Conservation (phyloP, 208 protist species). For the Jaenimonas drosophilae region DNA sequence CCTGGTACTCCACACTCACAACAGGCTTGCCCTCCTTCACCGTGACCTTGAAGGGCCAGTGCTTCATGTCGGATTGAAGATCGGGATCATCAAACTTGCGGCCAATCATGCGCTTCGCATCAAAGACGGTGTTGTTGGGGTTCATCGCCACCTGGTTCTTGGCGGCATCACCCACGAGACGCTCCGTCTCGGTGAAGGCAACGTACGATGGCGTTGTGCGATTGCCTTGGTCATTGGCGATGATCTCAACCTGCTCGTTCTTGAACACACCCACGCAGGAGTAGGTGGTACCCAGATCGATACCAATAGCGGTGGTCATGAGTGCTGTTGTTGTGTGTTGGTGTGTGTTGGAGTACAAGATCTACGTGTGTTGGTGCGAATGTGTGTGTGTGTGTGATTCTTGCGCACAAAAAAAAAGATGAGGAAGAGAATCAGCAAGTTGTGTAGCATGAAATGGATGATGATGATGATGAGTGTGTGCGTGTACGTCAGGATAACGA, state of each 20-base stretch:
- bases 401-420: no score
- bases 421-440: no score
- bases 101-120: slow-evolving; percentile 90
- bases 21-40: slow-evolving; percentile 83
- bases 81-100: slow-evolving; percentile 86
- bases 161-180: slow-evolving; percentile 83
- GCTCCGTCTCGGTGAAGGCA: slow-evolving; percentile 92
- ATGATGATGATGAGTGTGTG: no score
- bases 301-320: slow-evolving; percentile 68
- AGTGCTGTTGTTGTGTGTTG: slow-evolving; percentile 3
- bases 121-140: slow-evolving; percentile 88
- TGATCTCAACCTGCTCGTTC: slow-evolving; percentile 91
- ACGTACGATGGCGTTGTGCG: slow-evolving; percentile 95
- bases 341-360: not conserved
- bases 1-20: slow-evolving; percentile 61
- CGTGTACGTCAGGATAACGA: no score
- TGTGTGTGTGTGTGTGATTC: no score
- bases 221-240: slow-evolving; percentile 90
- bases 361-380: not conserved
- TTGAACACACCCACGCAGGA: slow-evolving; percentile 96
- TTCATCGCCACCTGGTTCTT: slow-evolving; percentile 90
- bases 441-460: no score
- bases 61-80: slow-evolving; percentile 94
- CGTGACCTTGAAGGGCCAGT: slow-evolving; percentile 86
- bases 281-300: slow-evolving; percentile 96